These are phyloP conservation scores for Saturnispora ahearnii DNA, from an alignment of 805 yeast species.

Conservation along the genomic window DNA sequence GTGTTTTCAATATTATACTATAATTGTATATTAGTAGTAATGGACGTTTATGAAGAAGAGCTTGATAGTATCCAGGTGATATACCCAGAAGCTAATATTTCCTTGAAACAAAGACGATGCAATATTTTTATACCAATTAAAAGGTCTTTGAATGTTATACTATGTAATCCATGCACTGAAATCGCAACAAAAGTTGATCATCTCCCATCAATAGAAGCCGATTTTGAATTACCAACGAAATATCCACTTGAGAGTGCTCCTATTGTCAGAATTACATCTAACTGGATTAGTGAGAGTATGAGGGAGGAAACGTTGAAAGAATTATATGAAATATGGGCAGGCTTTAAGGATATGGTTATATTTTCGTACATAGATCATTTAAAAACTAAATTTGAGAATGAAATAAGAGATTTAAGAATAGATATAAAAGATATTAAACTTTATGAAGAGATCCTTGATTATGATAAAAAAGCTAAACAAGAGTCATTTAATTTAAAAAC, in stretches of 20 bases:
- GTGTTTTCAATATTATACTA: neutral
- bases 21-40: neutral
- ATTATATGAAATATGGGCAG: conserved; percentile 6
- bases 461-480: conserved; percentile 17
- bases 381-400: conserved; percentile 9
- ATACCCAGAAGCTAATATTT: conserved; percentile 30
- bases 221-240: conserved; percentile 25
- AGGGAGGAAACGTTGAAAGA: conserved; percentile 13
- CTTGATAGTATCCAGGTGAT: conserved; percentile 34
- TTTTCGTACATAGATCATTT: conserved; percentile 11
- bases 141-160: conserved; percentile 16
- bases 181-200: conserved; percentile 13
- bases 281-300: conserved; percentile 26
- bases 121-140: conserved; percentile 24
- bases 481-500: conserved; percentile 29
- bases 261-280: conserved; percentile 20
- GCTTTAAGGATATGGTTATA: conserved; percentile 7
- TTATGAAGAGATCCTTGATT: conserved; percentile 9
- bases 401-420: conserved; percentile 25
- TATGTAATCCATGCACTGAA: conserved; percentile 4
- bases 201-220: conserved; percentile 28
- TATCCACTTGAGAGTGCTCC: conserved; percentile 32
- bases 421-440: neutral
- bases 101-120: conserved; percentile 16
- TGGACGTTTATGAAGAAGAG: conserved; percentile 28